Evolutionary conservation across 345 rosid species (phyloP), one percentile per base, ranked within the genome.

Genomic region (Raphanus sativus): DNA sequence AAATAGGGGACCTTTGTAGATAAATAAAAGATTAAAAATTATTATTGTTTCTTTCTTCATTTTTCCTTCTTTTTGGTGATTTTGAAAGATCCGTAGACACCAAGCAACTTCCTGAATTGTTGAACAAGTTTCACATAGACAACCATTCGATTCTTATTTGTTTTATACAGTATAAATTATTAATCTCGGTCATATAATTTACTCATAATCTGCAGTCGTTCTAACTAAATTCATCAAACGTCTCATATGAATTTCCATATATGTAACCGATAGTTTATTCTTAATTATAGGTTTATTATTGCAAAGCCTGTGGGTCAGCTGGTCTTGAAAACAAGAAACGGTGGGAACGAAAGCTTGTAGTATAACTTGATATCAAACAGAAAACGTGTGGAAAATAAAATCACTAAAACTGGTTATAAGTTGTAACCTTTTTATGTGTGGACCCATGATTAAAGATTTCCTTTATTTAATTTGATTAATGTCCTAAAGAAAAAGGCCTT

Each of bases 41-140:
- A 78, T 34, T 67, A 65, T 60, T 73, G 33, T 73, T 73, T 65
- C 3, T 11, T 56, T 25, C 48, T 24, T 65, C 36, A 26, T 59
- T 25, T 34, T 67, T 79, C 59, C 65, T 62, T 52, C 68, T 45
- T 79, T 80, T 80, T 75, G 79, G 71, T 69, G 79, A 79, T 79
- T 74, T 75, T 0, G 79, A 75, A 65, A 89, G 95, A 85, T 83
- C 86, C 98, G 98, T 91, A 81, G 89, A 70, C 81, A 61, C 81
- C 88, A 94, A 91, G 98, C 83, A 86, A 88, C 85, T 78, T 85
- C 71, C 76, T 80, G 75, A 74, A 80, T 80, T 80, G 82, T 61
- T 65, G 76, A 67, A 69, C 85, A 91, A 91, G 95, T 85, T 81
- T 77, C 76, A 64, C 82, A 30, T 45, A 75, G 81, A 72, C 75